Evolutionary conservation across 192 early-diverging fungal genomes (phyloP), one percentile per base, ranked within the genome.

Genomic region (Coemansia sp.): DNA sequence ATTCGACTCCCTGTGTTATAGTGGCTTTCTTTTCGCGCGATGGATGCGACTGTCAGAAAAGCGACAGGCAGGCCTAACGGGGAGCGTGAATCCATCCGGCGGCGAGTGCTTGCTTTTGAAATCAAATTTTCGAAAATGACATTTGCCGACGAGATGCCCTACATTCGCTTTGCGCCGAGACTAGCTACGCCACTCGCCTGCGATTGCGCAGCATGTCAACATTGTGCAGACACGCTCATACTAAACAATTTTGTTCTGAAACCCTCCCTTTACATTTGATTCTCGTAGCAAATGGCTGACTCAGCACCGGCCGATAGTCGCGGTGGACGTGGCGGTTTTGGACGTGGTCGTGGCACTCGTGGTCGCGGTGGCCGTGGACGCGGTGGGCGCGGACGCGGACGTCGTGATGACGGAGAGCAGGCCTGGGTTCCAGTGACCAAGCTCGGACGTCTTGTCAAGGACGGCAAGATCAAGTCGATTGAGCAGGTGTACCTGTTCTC

Each of bases 401-500:
- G 90, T 80, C 87, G 89, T 72, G 86, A 85, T 53, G 92, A 94
- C 33, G 89, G 86, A 46, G 83, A 88, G 68, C 85, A 87, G 80
- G 87, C 86, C 54, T 90, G 90, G 90, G 78, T 83, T 64, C 95
- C 95, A 55, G 95, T 98, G 56, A 98, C 95, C 82, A 98, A 98
- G 84, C 88, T 98, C 61, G 95, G 95, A 50, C 95, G 95, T 82
- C 89, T 98, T 58, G 95, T 98, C 56, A 94, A 93, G 86, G 95
- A 92, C 77, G 86, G 87, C 81, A 90, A 93, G 82, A 93, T 98
- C 87, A 88, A 88, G 84, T 84, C 86, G 58, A 95, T 98, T 66
- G 91, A 98, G 80, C 89, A 98, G 80, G 88, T 98, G 70, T 98
- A 95, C 81, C 77, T 94, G 53, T 98, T 93, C 86, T 95, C 95